Percentiles rank a stretch among this genome's conserved stretches.
These are phyloP conservation scores for Epipyxis sp. DNA, from an alignment of 108 stramenopile species.

Conservation along the genomic window DNA sequence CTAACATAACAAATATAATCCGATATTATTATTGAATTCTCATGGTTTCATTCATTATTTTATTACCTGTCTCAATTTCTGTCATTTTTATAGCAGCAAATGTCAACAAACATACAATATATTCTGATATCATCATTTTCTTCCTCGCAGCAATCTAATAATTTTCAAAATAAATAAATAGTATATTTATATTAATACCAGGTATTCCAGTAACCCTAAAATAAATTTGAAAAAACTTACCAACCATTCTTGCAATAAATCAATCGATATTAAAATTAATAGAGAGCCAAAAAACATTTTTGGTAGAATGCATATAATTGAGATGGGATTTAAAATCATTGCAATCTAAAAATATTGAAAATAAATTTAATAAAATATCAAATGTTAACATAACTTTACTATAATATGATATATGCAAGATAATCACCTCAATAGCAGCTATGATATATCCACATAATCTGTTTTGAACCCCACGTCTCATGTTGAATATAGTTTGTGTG, in stretches of 20 bases:
- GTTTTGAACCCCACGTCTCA: conserved; percentile 74
- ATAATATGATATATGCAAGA: too few species aligned
- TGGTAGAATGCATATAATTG: conserved; percentile 76
- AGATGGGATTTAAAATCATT: conserved; percentile 70
- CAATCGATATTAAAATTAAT: conserved; percentile 79
- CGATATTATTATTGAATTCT: too few species aligned
- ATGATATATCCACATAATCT: conserved; percentile 71
- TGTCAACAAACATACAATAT: conserved; percentile 42
- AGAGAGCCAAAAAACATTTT: conserved; percentile 88
- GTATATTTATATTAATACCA: neutral
- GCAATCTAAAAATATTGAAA: too few species aligned
- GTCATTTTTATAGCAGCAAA: conserved; percentile 36
- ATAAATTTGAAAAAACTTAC: neutral
- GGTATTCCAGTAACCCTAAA: neutral
- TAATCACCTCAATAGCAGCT: conserved; percentile 58
- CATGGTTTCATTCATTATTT: too few species aligned
- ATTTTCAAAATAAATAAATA: neutral
- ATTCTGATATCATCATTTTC: conserved; percentile 56
- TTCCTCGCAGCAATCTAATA: conserved; percentile 48
- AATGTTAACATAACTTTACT: too few species aligned
- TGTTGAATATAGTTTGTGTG: conserved; percentile 89
- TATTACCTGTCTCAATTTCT: too few species aligned
- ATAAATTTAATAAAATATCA: too few species aligned
- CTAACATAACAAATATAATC: too few species aligned
- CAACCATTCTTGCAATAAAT: conserved; percentile 92